Conservation (phyloP, 2,329 filamentous ascomycete species). For the Huntiella abstrusa region DNA sequence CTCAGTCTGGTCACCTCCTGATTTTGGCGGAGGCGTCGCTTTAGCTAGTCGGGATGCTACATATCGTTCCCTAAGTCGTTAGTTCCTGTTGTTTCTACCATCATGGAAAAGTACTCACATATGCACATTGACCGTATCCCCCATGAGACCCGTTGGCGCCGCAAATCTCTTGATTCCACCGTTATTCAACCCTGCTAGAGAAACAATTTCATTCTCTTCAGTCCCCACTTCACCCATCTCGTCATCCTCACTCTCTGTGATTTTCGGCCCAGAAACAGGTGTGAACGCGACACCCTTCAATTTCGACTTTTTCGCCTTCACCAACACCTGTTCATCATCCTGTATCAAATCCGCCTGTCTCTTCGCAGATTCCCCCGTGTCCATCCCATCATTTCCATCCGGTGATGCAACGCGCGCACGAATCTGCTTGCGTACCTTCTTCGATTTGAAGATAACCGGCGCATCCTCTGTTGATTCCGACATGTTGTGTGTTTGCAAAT, state of each 20-base stretch:
- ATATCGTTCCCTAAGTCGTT: slow-evolving; percentile 63
- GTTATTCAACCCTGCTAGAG: not conserved
- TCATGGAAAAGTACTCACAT: slow-evolving; percentile 41
- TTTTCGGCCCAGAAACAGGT: slow-evolving; percentile 12
- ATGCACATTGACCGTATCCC: slow-evolving; percentile 50
- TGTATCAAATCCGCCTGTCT: too few relatives aligned
- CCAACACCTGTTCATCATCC: slow-evolving; percentile 23
- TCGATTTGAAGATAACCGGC: too few relatives aligned
- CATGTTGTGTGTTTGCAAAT: too few relatives aligned
- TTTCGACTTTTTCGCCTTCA: slow-evolving; percentile 29
- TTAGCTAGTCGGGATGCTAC: slow-evolving; percentile 66
- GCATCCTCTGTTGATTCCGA: too few relatives aligned
- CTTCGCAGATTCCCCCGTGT: too few relatives aligned
- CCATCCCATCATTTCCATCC: too few relatives aligned
- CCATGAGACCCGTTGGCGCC: slow-evolving; percentile 49
- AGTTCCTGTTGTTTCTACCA: slow-evolving; percentile 23
- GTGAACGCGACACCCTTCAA: slow-evolving; percentile 39
- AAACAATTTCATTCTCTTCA: not conserved
- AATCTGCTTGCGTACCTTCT: too few relatives aligned
- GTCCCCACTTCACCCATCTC: not conserved
- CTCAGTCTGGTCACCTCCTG: too few relatives aligned
- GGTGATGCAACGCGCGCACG: too few relatives aligned
- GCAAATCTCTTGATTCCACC: slow-evolving; percentile 35
- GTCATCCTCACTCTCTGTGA: not conserved
- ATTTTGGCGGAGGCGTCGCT: slow-evolving; percentile 22